phyloP scores from a whole-genome alignment of 257 asterid species.

The Lycium ferocissimum region DNA sequence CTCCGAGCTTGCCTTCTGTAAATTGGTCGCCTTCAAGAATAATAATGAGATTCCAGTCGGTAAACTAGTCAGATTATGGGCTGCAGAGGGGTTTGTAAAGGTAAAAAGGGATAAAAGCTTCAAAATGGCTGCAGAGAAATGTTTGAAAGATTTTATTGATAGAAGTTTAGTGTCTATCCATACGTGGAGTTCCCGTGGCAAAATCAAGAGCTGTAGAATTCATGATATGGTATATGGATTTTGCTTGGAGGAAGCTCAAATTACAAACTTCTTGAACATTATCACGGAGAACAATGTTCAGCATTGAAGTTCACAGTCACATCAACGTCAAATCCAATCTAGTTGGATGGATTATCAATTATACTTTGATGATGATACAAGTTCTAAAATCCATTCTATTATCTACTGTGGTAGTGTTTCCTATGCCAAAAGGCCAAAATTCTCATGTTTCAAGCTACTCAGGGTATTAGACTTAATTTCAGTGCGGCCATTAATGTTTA shows the following conservation, averaged over 20 bases:
- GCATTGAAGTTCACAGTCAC: too few relatives aligned
- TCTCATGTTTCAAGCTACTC: neutral
- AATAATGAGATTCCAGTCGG: conserved; percentile 25
- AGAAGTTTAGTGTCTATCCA: conserved; percentile 7
- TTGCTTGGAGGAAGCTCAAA: conserved; percentile 28
- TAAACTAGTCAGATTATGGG: conserved; percentile 22
- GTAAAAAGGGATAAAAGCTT: neutral
- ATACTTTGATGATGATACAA: too few relatives aligned
- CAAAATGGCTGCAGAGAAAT: conserved; percentile 31
- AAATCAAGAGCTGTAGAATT: conserved; percentile 32
- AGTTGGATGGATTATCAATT: too few relatives aligned
- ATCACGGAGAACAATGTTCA: too few relatives aligned
- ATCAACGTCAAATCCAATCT: too few relatives aligned
- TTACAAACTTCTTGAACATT: conserved; percentile 4
- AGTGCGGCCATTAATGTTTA: neutral
- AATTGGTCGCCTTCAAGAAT: conserved; percentile 15
- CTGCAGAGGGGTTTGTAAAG: conserved; percentile 20
- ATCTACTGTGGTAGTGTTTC: neutral
- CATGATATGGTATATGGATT: conserved; percentile 32
- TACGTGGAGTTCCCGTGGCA: neutral
- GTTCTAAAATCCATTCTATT: neutral
- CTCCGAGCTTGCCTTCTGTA: conserved; percentile 22
- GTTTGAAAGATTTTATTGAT: conserved; percentile 17
- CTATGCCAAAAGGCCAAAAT: neutral
- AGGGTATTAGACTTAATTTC: neutral